Evolutionary conservation across 495 filamentous ascomycete genomes (phyloP), one percentile per base, ranked within the genome.

Genomic region (Neohortaea acidophila): DNA sequence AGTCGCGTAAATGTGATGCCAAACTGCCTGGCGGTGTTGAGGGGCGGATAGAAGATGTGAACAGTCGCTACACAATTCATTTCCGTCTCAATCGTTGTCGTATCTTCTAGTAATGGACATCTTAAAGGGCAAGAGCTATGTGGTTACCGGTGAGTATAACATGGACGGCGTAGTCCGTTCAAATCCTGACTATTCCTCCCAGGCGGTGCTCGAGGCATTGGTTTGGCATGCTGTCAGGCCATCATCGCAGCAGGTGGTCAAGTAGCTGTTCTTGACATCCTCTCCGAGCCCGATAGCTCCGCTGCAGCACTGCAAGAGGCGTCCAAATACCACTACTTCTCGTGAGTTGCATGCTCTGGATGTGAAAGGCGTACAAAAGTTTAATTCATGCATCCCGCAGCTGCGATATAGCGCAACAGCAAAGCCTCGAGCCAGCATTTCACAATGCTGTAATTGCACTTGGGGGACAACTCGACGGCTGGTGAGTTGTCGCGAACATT

Each of bases 191-290:
- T 9, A 33, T n/a, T n/a, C 17, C 8, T 33, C 17, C 11, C 17
- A 33, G 30, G 30, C 17, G 30, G 30, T 9, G 30, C 11, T 18
- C 7, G 30, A n/a, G 30, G 30, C 17, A 33, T 33, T 8, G 30
- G 30, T 33, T 14, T 33, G 8, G 30, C 30, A 14, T 33, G 8
- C 9, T 33, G 30, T 33, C 11, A n/a, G 30, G 30, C 30, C 30
- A 33, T 33, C 14, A 15, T 33, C 17, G 14, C 8, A 7, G 30
- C 30, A 9, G 30, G 30, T 9, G 30, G 30, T 8, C 7, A 33
- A 9, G 30, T 33, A 8, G 30, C 8, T 14, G 15, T 33, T 15
- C 30, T 33, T 15, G 30, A 33, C 17, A 33, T 33, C 24, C 24
- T 27, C 8, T 27, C 24, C n/a, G 24, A 27, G n/a, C 24, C 24